Percentiles rank a stretch among this genome's conserved stretches.
Conservation (phyloP, 176 grass and related monocot species). For the Puccinellia tenuiflora region DNA sequence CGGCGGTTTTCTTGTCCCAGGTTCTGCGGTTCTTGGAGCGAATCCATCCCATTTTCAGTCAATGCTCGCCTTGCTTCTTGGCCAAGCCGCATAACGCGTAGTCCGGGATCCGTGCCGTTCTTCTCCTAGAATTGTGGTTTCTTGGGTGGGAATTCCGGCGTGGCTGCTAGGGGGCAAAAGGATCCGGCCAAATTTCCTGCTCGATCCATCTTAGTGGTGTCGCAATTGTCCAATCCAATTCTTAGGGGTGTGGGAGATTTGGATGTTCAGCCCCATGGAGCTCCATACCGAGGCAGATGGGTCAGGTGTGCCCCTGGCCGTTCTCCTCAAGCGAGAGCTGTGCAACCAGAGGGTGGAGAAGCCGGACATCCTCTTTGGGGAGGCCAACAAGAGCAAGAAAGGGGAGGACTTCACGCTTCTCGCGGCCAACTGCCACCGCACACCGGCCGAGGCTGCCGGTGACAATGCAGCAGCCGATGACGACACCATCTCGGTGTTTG, state of each 20-base stretch:
- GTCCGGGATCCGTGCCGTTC: neutral
- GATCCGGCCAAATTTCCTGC: conserved; percentile 1
- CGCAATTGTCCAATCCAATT: conserved; percentile 2
- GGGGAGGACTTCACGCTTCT: conserved; percentile 88
- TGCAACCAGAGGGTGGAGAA: conserved; percentile 85
- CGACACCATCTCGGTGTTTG: conserved; percentile 73
- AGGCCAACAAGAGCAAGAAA: conserved; percentile 92
- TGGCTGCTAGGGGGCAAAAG: neutral
- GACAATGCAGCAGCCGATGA: conserved; percentile 24
- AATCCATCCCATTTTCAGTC: neutral
- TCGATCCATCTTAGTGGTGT: neutral
- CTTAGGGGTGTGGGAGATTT: neutral
- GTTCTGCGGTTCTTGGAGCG: neutral
- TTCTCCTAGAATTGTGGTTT: neutral
- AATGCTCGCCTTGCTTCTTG: neutral
- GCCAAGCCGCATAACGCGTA: neutral
- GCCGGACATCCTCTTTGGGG: conserved; percentile 72
- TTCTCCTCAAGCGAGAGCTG: conserved; percentile 86
- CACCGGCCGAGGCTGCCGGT: neutral
- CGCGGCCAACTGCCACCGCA: conserved; percentile 47
- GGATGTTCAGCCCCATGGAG: conserved; percentile 24
- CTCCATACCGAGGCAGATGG: conserved; percentile 50
- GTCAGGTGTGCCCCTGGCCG: conserved; percentile 70
- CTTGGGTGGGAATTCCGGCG: conserved; percentile 6
- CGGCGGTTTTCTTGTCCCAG: conserved; percentile 18